These are phyloP conservation scores for Hypoxylon sp. DNA, from an alignment of 2,329 filamentous ascomycete genomes.

Conservation along the genomic window DNA sequence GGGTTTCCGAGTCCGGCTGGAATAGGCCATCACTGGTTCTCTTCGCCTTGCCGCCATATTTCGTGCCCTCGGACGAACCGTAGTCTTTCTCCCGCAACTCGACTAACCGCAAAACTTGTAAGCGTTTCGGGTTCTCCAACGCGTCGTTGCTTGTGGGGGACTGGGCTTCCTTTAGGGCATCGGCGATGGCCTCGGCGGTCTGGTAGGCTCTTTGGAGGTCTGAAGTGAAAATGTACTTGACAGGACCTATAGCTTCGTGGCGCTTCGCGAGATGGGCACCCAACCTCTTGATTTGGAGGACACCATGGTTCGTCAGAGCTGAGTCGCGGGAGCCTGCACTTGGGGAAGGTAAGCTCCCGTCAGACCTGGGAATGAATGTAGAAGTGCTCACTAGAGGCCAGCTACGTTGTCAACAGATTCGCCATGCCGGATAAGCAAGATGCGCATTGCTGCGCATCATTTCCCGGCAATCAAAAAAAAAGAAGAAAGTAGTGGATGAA, in stretches of 20 bases:
- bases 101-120: constrained; percentile 59
- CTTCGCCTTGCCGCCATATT: constrained; percentile 59
- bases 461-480: constrained; percentile 14
- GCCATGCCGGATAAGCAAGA: constrained; percentile 87
- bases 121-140: constrained; percentile 4
- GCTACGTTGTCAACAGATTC: constrained; percentile 93
- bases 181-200: constrained; percentile 77
- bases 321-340: constrained; percentile 87
- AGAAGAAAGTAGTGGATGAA: neutral
- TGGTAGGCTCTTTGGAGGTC: constrained; percentile 80
- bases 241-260: constrained; percentile 47
- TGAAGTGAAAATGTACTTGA: constrained; percentile 82
- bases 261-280: constrained; percentile 70
- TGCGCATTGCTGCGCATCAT: constrained; percentile 58
- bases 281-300: constrained; percentile 81
- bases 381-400: constrained; percentile 73
- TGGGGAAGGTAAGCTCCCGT: constrained; percentile 51
- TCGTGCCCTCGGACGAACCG: constrained; percentile 77
- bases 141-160: constrained; percentile 4
- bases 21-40: constrained; percentile 60
- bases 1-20: constrained; percentile 69
- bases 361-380: constrained; percentile 20
- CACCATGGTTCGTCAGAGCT: constrained; percentile 83
- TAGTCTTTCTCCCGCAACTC: constrained; percentile 82
- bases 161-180: constrained; percentile 74